Base-by-base conservation (phyloP, 257 asterid genomes). In the Solanum clarkiae region DNA sequence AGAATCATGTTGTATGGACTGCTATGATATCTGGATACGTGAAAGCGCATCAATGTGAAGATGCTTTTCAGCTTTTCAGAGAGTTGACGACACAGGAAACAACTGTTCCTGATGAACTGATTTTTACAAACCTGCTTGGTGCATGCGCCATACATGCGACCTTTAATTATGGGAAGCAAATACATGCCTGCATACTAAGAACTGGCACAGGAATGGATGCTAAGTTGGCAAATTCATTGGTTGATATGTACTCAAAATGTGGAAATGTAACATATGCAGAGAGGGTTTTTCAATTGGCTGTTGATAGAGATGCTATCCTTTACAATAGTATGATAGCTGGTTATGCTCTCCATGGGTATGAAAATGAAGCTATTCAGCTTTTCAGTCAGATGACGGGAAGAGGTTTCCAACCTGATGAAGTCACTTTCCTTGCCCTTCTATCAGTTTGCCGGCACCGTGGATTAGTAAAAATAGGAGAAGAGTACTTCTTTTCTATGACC, bases 401-500 rank as follows among this genome's bases (percentile, higher is more conserved):
- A 17, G 94, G 93, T 29, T 84, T 93, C 74, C 86, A 4, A 51
- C 99, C 99, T 4, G 98, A 96, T 89, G 90, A 88, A 1, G 93
- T 95, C 68, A 95, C 98, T 44, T 95, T 93, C 26, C 86, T 96
- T 13, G 97, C 98, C 49, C 89, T 95, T 89, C 89, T 96, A 70
- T 92, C 98, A 13, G 98, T 95, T 70, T 96, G 99, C 62, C 93
- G 98, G 47, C 99, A 96, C 84, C 51, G 94, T 71, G 98, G 99
- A 26, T 83, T 90, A 80, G 94, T 96, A 17, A 89, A 87, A 85
- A 85, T 69, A 6, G 99, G 97, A 16, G 99, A 95, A 82, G 86
- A 83, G n/a, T 94, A 91, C 84, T 95, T 94, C 85, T 75, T 72
- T 1, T 90, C 93, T n/a, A 96, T 96, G 98, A 88, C 87, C 40